phyloP scores from a whole-genome alignment of 1,284 basidiomycete species.

The Schizophyllum amplum region DNA sequence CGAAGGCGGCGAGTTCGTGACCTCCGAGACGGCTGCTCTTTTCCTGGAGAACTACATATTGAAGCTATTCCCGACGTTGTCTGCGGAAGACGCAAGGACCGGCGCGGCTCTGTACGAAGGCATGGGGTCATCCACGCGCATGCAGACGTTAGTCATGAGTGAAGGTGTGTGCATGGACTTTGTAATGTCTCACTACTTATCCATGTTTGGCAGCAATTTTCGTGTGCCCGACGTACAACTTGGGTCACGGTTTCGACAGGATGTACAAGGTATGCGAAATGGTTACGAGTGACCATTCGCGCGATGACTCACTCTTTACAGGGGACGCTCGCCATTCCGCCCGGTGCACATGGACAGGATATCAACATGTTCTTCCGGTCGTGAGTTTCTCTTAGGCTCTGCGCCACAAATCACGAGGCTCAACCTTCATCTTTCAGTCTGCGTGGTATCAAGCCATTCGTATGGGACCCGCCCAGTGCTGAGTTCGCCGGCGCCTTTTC shows the following conservation, averaged over 20 bases:
- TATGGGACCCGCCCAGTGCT: too few relatives aligned
- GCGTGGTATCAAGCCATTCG: too few relatives aligned
- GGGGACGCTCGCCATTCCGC: constrained; percentile 24
- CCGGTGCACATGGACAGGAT: constrained; percentile 20
- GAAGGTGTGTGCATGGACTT: constrained; percentile 17
- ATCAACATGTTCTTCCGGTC: constrained; percentile 22
- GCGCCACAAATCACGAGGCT: background rate
- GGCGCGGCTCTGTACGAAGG: constrained; percentile 12
- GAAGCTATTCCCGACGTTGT: constrained; percentile 13
- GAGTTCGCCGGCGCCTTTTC: constrained; percentile 13
- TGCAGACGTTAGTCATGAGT: constrained; percentile 19
- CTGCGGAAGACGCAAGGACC: constrained; percentile 5
- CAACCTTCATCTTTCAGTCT: background rate
- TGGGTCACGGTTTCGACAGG: constrained; percentile 19
- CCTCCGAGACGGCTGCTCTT: constrained; percentile 3
- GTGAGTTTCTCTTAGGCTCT: background rate
- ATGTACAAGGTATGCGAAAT: constrained; percentile 16
- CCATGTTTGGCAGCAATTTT: constrained; percentile 21
- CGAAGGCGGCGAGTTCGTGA: constrained; percentile 13
- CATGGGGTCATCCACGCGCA: constrained; percentile 12
- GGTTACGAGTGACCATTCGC: background rate
- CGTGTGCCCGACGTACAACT: constrained; percentile 23
- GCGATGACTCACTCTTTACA: constrained; percentile 3
- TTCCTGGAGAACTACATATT: constrained; percentile 1
- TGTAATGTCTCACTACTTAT: background rate